A percentile compares a stretch with the other conserved stretches of the same genome.
Conservation (phyloP, 192 early-diverging fungal species). For the Pilobolus umbonatus region DNA sequence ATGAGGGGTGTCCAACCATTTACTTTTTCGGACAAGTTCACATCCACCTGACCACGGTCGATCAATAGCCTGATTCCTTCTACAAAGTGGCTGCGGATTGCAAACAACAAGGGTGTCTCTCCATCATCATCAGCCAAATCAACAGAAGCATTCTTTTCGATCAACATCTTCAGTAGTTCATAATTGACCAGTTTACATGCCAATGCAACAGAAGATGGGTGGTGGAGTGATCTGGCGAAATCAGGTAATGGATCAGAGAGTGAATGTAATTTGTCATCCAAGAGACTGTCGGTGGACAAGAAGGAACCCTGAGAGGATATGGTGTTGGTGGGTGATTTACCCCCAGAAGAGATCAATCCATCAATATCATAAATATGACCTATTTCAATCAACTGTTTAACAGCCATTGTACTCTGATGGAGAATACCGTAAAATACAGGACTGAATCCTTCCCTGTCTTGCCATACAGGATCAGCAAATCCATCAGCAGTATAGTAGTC, state of each 20-base stretch:
- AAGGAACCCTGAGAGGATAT: background rate
- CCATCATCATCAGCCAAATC: constrained; percentile 64
- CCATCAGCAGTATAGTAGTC: constrained; percentile 28
- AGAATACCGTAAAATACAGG: constrained; percentile 61
- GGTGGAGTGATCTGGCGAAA: constrained; percentile 20
- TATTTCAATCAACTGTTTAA: constrained; percentile 47
- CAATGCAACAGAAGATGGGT: constrained; percentile 45
- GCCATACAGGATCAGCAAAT: constrained; percentile 47
- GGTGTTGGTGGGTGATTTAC: background rate
- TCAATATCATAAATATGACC: constrained; percentile 51
- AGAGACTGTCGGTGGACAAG: background rate
- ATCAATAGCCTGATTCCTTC: constrained; percentile 50
- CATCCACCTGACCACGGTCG: constrained; percentile 30
- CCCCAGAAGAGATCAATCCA: constrained; percentile 22
- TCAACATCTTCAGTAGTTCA: constrained; percentile 42
- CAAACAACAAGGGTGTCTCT: constrained; percentile 58
- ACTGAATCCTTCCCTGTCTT: constrained; percentile 62
- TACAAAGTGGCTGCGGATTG: constrained; percentile 45
- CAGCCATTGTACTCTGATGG: constrained; percentile 42
- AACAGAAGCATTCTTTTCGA: constrained; percentile 48
- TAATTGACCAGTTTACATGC: constrained; percentile 48
- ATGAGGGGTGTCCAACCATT: constrained; percentile 62
- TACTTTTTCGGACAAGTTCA: constrained; percentile 47
- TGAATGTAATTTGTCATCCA: background rate
- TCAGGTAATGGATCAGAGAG: constrained; percentile 10